These are phyloP conservation scores for Thecaphora thlaspeos DNA, from an alignment of 1,284 basidiomycete genomes.

Conservation along the genomic window DNA sequence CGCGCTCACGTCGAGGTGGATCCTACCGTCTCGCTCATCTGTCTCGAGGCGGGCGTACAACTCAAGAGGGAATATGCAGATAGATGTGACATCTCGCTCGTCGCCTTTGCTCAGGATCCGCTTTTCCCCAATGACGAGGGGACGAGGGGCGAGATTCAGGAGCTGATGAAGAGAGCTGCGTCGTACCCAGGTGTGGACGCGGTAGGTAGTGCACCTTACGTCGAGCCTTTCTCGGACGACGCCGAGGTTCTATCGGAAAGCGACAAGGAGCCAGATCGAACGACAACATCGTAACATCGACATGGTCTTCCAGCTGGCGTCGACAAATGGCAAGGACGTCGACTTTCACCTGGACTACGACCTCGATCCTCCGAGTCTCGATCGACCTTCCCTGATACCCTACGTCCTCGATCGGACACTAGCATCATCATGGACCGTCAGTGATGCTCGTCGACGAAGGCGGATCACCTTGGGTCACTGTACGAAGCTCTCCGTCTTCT, in stretches of 20 bases:
- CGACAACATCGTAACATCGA: constrained; percentile 11
- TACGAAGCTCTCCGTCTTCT: constrained; percentile 26
- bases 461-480: constrained; percentile 26
- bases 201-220: constrained; percentile 33
- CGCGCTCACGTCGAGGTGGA: constrained; percentile 39
- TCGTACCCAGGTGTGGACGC: constrained; percentile 3
- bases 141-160: constrained; percentile 12
- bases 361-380: constrained; percentile 6
- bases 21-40: constrained; percentile 19
- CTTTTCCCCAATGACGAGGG: constrained; percentile 12
- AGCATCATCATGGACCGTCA: constrained; percentile 3
- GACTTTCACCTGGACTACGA: constrained; percentile 47
- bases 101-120: constrained; percentile 36
- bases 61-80: constrained; percentile 8
- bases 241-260: background rate
- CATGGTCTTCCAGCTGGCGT: constrained; percentile 12
- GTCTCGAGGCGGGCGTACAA: constrained; percentile 15
- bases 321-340: constrained; percentile 9
- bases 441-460: background rate
- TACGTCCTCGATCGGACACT: constrained; percentile 8
- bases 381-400: constrained; percentile 3
- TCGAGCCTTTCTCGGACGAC: constrained; percentile 10
- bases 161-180: constrained; percentile 13
- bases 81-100: constrained; percentile 15
- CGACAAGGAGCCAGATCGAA: constrained; percentile 1